Evolutionary conservation across 1,139 yeast genomes (phyloP).

Genomic region (Pichia sp.): DNA sequence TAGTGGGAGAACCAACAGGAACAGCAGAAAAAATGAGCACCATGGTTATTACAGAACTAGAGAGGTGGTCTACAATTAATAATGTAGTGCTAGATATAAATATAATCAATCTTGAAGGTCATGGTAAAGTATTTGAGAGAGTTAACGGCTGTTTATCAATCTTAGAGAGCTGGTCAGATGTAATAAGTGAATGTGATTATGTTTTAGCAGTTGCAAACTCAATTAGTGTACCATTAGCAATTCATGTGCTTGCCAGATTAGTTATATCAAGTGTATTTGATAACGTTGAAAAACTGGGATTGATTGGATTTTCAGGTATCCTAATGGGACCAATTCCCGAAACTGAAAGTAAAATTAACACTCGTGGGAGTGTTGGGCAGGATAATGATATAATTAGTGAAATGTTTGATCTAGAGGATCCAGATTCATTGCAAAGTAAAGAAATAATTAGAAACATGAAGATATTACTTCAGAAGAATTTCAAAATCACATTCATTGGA

Average conservation of each 20-base stretch:
- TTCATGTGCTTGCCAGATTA: slow-evolving; percentile 37
- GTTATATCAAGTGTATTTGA: slow-evolving; percentile 23
- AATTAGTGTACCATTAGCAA: slow-evolving; percentile 41
- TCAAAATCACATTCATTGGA: slow-evolving; percentile 46
- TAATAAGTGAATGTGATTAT: slow-evolving; percentile 37
- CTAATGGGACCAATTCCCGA: slow-evolving; percentile 40
- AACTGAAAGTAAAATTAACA: slow-evolving; percentile 41
- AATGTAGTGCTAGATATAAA: slow-evolving; percentile 32
- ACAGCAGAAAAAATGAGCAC: slow-evolving; percentile 34
- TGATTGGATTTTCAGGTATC: slow-evolving; percentile 43
- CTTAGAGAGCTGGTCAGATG: slow-evolving; percentile 39
- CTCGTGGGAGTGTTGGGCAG: slow-evolving; percentile 33
- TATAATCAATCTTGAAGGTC: slow-evolving; percentile 47
- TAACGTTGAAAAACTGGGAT: slow-evolving; percentile 31
- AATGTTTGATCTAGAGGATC: slow-evolving; percentile 40
- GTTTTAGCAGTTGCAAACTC: slow-evolving; percentile 41
- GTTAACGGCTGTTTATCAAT: slow-evolving; percentile 33
- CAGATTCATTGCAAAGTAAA: slow-evolving; percentile 31
- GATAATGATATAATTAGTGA: slow-evolving; percentile 48
- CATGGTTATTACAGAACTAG: slow-evolving; percentile 35
- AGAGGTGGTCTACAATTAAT: slow-evolving; percentile 35
- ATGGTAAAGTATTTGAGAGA: slow-evolving; percentile 41
- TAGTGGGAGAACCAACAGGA: slow-evolving; percentile 45
- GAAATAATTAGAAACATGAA: slow-evolving; percentile 33
- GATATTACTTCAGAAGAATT: slow-evolving; percentile 35